Evolutionary conservation across 768 basidiomycete genomes (phyloP).

Genomic region (Pisolithus marmoratus): DNA sequence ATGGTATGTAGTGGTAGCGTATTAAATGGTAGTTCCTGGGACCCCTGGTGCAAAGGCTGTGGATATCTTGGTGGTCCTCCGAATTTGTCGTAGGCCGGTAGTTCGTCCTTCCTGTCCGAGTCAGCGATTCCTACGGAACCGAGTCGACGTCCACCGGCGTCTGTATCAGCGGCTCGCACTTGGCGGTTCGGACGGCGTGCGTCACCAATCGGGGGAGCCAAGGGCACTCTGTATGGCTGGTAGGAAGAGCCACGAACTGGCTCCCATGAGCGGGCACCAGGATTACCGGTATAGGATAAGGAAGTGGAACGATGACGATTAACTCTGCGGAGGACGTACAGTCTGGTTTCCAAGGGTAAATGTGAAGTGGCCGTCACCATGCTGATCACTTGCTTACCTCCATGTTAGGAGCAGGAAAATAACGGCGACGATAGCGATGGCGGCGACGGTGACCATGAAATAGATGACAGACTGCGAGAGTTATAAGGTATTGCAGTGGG

Average conservation of each 20-base stretch:
- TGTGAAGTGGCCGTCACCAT: conserved; percentile 1
- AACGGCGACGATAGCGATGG: conserved; percentile 9
- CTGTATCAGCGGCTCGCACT: conserved; percentile 33
- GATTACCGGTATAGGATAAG: background rate
- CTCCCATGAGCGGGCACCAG: background rate
- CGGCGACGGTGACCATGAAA: conserved; percentile 12
- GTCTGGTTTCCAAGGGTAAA: conserved; percentile 4
- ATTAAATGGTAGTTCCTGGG: too few relatives aligned
- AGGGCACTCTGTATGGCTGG: conserved; percentile 9
- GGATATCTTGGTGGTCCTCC: conserved; percentile 45
- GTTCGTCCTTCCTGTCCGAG: conserved; percentile 37
- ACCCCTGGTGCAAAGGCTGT: background rate
- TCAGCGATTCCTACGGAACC: conserved; percentile 25
- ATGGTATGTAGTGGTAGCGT: too few relatives aligned
- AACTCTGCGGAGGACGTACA: conserved; percentile 20
- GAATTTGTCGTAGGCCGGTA: conserved; percentile 42
- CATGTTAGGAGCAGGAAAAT: conserved; percentile 12
- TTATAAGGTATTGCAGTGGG: background rate
- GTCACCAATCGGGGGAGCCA: conserved; percentile 15
- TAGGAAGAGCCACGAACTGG: conserved; percentile 6
- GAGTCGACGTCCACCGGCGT: conserved; percentile 35
- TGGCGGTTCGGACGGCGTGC: conserved; percentile 15
- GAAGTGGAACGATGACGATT: conserved; percentile 20
- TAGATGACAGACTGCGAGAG: conserved; percentile 18
- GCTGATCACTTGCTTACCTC: conserved; percentile 11